These are phyloP conservation scores for Acephala macrosclerotiorum DNA, from an alignment of 2,329 filamentous ascomycete genomes.

Conservation along the genomic window DNA sequence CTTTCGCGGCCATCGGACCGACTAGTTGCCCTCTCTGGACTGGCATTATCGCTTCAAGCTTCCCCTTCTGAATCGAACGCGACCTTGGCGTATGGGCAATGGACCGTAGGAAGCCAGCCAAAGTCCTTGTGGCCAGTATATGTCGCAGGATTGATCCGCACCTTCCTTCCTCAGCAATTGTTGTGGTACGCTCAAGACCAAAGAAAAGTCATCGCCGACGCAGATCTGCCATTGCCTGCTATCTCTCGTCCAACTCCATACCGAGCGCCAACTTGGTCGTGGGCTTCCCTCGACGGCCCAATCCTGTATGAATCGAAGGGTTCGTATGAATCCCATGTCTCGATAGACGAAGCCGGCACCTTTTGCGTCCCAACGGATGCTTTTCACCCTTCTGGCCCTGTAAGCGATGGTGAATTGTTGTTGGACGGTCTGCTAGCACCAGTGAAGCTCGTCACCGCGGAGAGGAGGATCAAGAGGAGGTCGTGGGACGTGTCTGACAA, in stretches of 20 bases:
- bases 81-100: background rate
- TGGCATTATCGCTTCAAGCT: background rate
- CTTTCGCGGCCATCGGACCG: background rate
- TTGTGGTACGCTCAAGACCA: background rate
- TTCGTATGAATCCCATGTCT: background rate
- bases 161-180: background rate
- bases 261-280: constrained; percentile 1
- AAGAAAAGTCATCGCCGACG: background rate
- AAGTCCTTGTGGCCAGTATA: background rate
- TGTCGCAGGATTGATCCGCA: background rate
- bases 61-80: background rate
- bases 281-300: background rate
- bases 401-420: background rate
- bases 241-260: background rate
- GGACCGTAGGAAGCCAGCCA: background rate
- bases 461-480: background rate
- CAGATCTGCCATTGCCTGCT: background rate
- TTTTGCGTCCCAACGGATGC: background rate
- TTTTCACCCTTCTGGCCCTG: background rate
- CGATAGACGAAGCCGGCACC: background rate
- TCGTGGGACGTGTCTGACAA: background rate
- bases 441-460: background rate
- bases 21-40: background rate
- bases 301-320: background rate
- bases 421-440: background rate